A percentile compares a stretch with the other conserved stretches of the same genome.
phyloP scores from a whole-genome alignment of 163 green algal species.

The Scenedesmus sp. region DNA sequence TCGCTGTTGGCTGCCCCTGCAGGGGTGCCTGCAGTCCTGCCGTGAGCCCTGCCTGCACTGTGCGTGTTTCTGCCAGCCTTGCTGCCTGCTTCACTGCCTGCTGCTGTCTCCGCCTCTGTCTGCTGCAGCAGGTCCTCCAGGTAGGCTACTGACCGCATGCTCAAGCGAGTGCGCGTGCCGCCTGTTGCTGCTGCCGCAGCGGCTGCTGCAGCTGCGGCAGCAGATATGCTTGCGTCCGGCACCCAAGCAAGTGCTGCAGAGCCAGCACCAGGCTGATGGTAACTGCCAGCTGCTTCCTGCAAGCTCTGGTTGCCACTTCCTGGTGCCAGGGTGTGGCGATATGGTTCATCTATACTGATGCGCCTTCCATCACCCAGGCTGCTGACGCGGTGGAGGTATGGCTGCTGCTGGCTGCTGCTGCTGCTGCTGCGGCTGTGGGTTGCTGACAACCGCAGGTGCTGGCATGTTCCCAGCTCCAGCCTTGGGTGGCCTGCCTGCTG shows the following conservation, averaged over 20 bases:
- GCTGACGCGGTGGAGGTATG: neutral
- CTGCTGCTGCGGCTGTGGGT: neutral
- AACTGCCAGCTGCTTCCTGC: neutral
- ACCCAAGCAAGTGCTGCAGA: conserved; percentile 1
- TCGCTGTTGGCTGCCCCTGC: neutral
- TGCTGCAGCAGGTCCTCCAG: conserved; percentile 46
- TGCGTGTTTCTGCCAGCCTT: neutral
- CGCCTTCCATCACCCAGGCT: neutral
- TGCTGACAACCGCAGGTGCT: neutral
- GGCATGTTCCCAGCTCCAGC: neutral
- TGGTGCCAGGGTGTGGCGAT: neutral
- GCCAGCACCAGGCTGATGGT: neutral
- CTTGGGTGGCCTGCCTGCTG: neutral
- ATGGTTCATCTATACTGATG: conserved; percentile 5
- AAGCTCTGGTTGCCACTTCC: neutral
- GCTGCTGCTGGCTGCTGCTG: neutral
- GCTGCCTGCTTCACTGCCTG: neutral
- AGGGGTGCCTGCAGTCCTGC: neutral
- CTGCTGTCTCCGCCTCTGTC: conserved; percentile 10
- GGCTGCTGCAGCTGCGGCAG: neutral
- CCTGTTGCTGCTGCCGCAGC: neutral
- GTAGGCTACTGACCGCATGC: conserved; percentile 39
- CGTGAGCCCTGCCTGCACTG: neutral
- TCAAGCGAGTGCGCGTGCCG: conserved; percentile 24
- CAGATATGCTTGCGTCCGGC: neutral